Evolutionary conservation across 1,284 basidiomycete species (phyloP), one percentile per base, ranked within the genome.

Genomic region (Golubevia pallescens): DNA sequence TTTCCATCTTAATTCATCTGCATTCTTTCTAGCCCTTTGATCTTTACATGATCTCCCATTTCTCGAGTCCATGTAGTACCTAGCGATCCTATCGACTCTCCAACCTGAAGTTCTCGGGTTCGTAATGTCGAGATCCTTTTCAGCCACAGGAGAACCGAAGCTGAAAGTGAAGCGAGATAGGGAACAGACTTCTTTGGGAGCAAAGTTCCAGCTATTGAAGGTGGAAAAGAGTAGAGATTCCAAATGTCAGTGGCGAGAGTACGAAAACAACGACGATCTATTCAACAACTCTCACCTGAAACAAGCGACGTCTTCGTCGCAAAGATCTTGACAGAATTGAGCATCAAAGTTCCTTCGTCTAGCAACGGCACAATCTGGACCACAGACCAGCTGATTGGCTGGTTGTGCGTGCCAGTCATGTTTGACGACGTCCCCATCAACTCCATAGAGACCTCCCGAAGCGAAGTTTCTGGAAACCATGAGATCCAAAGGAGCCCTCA

Each of bases 31-130:
- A 5, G 34, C 34, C 5, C 34, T 38, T 38, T 38, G 34, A 38
- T 38, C 34, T 38, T 38, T 38, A 38, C 34, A 38, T 38, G 34
- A 38, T 38, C 34, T 38, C 10, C 34, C 34, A 38, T 38, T 38
- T 10, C 10, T 38, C 3, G 34, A 10, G 10, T 38, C 34, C 3
- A 38, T 5, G 34, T 38, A 38, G 10, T 38, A 38, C 10, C 10
- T 38, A 38, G 60, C 60, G 21, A 61, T 61, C 5, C 60, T 34
- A 56, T 61, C 60, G 8, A 61, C 24, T 32, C 60, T 23, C 60
- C 60, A 61, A 56, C 38, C 60, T 5, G 60, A 61, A 56, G 60
- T 61, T 48, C 48, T 55, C 21, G 34, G 34, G 10, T 38, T 38
- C 10, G 34, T 5, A 38, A 38, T 5, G 10, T 38, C 34, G 34